Evolutionary conservation across 805 yeast species (phyloP).

Genomic region (Tetrapisispora namnaoensis): DNA sequence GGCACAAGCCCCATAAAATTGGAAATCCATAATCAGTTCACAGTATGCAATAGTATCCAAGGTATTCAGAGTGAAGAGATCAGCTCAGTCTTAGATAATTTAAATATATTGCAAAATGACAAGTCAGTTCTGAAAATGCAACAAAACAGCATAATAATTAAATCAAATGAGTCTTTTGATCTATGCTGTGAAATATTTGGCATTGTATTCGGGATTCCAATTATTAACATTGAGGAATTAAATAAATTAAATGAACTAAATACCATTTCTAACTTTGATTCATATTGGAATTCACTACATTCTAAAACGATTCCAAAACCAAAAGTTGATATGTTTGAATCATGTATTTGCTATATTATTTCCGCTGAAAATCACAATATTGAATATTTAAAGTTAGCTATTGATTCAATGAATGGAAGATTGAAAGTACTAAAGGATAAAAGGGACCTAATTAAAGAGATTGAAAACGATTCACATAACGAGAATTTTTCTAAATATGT

Average conservation of each 20-base stretch:
- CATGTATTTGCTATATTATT: background rate
- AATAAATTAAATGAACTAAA: background rate
- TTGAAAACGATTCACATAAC: background rate
- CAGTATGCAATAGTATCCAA: background rate
- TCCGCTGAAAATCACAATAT: background rate
- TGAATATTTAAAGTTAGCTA: background rate
- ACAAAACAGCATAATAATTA: too few relatives aligned
- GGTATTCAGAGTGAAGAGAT: background rate
- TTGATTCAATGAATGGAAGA: background rate
- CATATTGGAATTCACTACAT: background rate
- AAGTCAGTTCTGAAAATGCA: background rate
- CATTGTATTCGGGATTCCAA: background rate
- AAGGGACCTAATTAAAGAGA: background rate
- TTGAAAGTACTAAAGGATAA: background rate
- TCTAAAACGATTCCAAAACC: background rate
- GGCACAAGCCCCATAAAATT: constrained; percentile 18
- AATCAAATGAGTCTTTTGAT: background rate
- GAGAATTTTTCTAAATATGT: background rate
- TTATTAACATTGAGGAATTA: background rate
- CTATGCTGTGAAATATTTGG: background rate
- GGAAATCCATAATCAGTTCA: background rate
- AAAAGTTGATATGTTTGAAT: background rate
- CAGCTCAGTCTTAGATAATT: background rate
- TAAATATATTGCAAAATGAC: background rate
- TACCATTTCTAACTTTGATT: background rate